Base-by-base conservation (phyloP, 352 stramenopile species). In the Phytophthora sp. region DNA sequence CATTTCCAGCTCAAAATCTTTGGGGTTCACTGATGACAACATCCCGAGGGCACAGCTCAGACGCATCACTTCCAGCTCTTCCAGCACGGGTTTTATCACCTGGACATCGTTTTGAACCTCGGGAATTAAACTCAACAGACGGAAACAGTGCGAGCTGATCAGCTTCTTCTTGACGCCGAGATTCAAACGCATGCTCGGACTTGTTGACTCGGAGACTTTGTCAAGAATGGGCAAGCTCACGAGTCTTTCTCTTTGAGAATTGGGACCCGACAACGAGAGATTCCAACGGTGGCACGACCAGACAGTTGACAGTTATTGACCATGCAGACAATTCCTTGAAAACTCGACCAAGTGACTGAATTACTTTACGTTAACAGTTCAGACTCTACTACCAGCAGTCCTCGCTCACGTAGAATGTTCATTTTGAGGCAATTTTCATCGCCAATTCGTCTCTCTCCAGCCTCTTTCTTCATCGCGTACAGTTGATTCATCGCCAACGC, bases 91-190 rank as follows among this genome's bases (percentile, higher is more conserved):
- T 45, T 95, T 93, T 21, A 91, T 55, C 5, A 93, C 74, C 51
- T 87, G 80, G 5, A 82, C 77, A 49, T 87, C 83, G 42, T 91
- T 89, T 31, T 95, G 84, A 4, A 77, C 66, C 29, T 89, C 79
- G 0, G 63, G n/a, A 3, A 79, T 55, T 30, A 92, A 69, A 21
- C 66, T 74, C 61, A 94, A 12, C 23, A 93, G 36, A 5, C 82
- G 79, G 58, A 89, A 93, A 49, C 76, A 86, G 36, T 76, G 50
- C 31, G 66, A 46, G 26, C 66, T 73, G 24, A 78, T 58, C 31
- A 69, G 38, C 62, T 66, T 63, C 30, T 61, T 57, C 16, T 47
- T 63, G 9, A 51, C 29, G 26, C 57, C 49, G 12, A 74, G 31
- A 13, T 54, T 60, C 31, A 51, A n/a, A 18, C 46, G 70, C 70